These are phyloP conservation scores for Ganoderma multipileum DNA, from an alignment of 1,284 basidiomycete genomes.

Conservation along the genomic window DNA sequence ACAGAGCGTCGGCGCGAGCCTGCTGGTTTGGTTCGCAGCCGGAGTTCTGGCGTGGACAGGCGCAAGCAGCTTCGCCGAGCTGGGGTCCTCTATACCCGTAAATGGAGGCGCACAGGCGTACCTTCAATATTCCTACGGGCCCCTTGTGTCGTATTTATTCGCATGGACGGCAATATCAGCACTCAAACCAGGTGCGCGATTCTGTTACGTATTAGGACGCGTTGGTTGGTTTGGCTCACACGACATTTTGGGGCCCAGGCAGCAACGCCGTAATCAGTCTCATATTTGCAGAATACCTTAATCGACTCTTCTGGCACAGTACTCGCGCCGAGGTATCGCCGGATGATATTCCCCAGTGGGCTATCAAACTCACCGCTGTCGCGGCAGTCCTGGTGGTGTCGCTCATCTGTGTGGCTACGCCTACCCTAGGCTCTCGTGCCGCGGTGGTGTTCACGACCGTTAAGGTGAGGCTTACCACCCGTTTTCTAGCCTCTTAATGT, in stretches of 20 bases:
- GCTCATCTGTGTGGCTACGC: conserved; percentile 79
- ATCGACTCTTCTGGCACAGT: conserved; percentile 75
- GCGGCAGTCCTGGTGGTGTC: conserved; percentile 78
- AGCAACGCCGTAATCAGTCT: conserved; percentile 74
- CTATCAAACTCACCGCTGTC: conserved; percentile 89
- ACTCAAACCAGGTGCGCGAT: conserved; percentile 75
- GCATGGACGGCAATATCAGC: conserved; percentile 92
- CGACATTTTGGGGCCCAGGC: conserved; percentile 44
- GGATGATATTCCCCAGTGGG: conserved; percentile 88
- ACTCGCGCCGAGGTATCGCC: conserved; percentile 69
- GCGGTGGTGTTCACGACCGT: conserved; percentile 88
- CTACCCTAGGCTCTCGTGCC: conserved; percentile 81
- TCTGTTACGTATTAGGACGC: background rate
- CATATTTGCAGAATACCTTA: conserved; percentile 89
- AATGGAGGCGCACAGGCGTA: conserved; percentile 94
- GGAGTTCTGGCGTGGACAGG: conserved; percentile 93
- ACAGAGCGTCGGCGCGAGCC: conserved; percentile 84
- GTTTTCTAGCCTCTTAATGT: background rate
- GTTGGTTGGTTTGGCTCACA: background rate
- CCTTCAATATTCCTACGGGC: conserved; percentile 89
- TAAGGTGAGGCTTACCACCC: conserved; percentile 66
- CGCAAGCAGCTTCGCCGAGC: conserved; percentile 89
- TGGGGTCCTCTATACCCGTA: conserved; percentile 83
- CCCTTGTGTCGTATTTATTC: conserved; percentile 85
- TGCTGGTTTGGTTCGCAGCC: conserved; percentile 80